A percentile compares a stretch with the other conserved stretches of the same genome.
Conservation (phyloP, 768 basidiomycete genomes). For the Mycena leptocephala region DNA sequence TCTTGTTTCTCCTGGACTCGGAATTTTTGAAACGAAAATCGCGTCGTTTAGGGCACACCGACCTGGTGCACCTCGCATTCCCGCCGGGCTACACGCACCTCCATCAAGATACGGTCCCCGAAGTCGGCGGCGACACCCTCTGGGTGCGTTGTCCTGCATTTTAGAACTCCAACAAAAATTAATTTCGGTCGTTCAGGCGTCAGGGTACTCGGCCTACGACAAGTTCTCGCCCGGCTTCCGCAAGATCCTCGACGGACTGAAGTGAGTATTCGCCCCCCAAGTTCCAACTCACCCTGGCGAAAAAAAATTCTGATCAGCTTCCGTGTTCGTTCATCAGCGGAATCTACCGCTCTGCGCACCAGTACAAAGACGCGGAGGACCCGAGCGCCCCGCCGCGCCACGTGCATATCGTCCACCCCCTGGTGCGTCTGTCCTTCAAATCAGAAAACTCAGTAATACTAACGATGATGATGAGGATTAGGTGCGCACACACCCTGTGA, state of each 20-base stretch:
- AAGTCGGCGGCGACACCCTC: conserved; percentile 39
- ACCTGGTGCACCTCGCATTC: conserved; percentile 37
- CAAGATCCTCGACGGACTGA: conserved; percentile 51
- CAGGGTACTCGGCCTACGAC: conserved; percentile 58
- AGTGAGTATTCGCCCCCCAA: too few relatives aligned
- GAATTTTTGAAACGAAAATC: background rate
- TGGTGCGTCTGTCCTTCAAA: conserved; percentile 19
- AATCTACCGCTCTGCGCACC: conserved; percentile 35
- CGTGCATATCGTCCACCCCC: conserved; percentile 50
- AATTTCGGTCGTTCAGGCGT: conserved; percentile 6
- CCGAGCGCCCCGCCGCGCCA: conserved; percentile 51
- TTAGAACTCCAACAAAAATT: background rate
- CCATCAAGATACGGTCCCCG: conserved; percentile 39
- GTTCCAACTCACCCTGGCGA: background rate
- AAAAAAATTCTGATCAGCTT: background rate
- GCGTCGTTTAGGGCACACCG: conserved; percentile 35
- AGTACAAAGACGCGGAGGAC: conserved; percentile 45
- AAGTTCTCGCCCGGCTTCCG: conserved; percentile 54
- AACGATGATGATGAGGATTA: background rate
- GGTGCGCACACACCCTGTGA: conserved; percentile 56
- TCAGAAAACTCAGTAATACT: background rate
- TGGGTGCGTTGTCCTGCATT: conserved; percentile 30
- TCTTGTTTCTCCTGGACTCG: background rate
- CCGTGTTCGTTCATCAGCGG: conserved; percentile 47
- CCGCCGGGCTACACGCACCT: conserved; percentile 41